Evolutionary conservation across 305 asterid genomes (phyloP).

Genomic region (Solanum hybrid): DNA sequence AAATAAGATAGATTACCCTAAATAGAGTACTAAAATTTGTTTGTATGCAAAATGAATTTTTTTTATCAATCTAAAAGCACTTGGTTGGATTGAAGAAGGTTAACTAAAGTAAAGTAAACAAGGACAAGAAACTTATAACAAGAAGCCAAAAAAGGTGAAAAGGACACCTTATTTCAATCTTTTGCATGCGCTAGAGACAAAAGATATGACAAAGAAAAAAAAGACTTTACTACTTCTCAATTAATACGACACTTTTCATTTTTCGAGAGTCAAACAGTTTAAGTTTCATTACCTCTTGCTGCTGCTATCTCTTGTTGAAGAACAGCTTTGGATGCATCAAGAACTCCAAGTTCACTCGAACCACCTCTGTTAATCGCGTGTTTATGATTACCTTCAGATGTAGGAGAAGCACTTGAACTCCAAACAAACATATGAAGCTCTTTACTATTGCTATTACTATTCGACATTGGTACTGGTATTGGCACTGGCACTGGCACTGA

Average conservation of each 20-base stretch:
- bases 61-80: not conserved
- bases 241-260: too few relatives aligned
- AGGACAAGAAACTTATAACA: not conserved
- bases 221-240: not conserved
- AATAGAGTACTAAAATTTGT: not conserved
- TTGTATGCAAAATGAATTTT: not conserved
- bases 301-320: conserved; percentile 36
- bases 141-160: not conserved
- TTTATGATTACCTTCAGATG: conserved; percentile 61
- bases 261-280: too few relatives aligned
- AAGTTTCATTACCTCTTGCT: conserved; percentile 30
- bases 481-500: not conserved
- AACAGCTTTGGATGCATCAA: conserved; percentile 39
- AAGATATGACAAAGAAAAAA: not conserved
- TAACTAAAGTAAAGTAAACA: not conserved
- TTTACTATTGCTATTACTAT: conserved; percentile 17
- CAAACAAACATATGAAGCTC: conserved; percentile 94
- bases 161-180: not conserved
- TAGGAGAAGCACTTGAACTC: conserved; percentile 96
- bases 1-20: not conserved
- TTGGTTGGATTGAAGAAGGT: not conserved
- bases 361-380: conserved; percentile 44
- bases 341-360: conserved; percentile 29
- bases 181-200: not conserved
- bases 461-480: not conserved